A percentile compares a stretch with the other conserved stretches of the same genome.
Conservation (phyloP, 2,329 filamentous ascomycete genomes). For the Aspergillus aculeatinus region DNA sequence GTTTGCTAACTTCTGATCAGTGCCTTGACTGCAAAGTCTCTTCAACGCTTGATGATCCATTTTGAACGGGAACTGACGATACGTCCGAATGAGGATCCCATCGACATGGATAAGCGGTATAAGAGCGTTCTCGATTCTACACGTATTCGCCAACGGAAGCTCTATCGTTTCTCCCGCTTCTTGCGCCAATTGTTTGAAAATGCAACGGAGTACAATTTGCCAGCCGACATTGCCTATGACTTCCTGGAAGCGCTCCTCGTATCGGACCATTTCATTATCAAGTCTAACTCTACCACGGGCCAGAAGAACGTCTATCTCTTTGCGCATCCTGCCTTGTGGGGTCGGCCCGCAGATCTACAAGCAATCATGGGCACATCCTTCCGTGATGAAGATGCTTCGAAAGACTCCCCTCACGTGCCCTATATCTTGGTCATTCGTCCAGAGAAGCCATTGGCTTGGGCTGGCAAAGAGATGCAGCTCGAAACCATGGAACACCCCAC, state of each 20-base stretch:
- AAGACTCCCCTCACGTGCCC: constrained; percentile 70
- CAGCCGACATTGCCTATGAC: constrained; percentile 66
- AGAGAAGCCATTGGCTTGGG: constrained; percentile 77
- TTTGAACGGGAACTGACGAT: constrained; percentile 89
- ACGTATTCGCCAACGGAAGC: constrained; percentile 89
- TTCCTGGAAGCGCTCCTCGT: constrained; percentile 78
- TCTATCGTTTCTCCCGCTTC: constrained; percentile 91
- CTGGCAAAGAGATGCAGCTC: constrained; percentile 70
- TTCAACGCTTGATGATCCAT: constrained; percentile 81
- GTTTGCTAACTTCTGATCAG: constrained; percentile 39
- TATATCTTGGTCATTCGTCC: constrained; percentile 85
- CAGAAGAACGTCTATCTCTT: constrained; percentile 78
- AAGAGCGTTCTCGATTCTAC: constrained; percentile 95
- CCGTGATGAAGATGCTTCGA: constrained; percentile 65
- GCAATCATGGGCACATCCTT: constrained; percentile 79
- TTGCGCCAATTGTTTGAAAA: constrained; percentile 94
- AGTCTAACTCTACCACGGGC: constrained; percentile 63
- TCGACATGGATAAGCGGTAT: constrained; percentile 95
- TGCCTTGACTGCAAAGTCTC: constrained; percentile 86
- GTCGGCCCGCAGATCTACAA: constrained; percentile 77
- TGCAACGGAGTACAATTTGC: constrained; percentile 88
- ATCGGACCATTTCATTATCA: constrained; percentile 84
- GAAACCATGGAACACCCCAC: constrained; percentile 73
- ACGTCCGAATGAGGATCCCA: constrained; percentile 75
- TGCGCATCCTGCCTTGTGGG: constrained; percentile 74